Conservation (phyloP, 805 yeast species). For the Ogataea nitratoaversa region DNA sequence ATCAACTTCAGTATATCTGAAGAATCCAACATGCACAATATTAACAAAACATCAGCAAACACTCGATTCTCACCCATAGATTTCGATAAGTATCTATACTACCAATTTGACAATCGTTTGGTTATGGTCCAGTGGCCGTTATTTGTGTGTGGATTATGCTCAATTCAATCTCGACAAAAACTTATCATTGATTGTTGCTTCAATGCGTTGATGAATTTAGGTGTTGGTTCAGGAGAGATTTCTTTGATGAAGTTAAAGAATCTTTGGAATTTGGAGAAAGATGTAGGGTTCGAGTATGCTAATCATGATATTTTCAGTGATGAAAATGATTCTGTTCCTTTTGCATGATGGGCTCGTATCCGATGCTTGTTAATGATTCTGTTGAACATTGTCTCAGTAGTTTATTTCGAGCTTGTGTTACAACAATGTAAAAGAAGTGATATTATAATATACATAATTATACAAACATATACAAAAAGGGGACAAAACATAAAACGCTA, state of each 20-base stretch:
- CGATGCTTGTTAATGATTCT: neutral
- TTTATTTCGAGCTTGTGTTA: too few relatives aligned
- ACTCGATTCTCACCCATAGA: constrained; percentile 12
- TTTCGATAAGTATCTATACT: constrained; percentile 26
- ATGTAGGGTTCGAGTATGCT: constrained; percentile 21
- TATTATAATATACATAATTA: neutral
- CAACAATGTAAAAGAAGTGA: neutral
- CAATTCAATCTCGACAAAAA: constrained; percentile 27
- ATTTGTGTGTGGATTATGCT: constrained; percentile 32
- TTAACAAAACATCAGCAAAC: constrained; percentile 8
- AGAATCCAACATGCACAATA: constrained; percentile 7
- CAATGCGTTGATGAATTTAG: constrained; percentile 30
- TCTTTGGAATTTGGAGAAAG: constrained; percentile 30
- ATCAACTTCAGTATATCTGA: constrained; percentile 3
- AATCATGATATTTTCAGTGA: constrained; percentile 26
- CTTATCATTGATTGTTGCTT: constrained; percentile 32
- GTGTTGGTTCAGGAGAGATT: constrained; percentile 35
- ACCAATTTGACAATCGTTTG: constrained; percentile 32
- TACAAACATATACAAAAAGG: neutral
- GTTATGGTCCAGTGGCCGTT: constrained; percentile 38
- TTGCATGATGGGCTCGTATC: constrained; percentile 15
- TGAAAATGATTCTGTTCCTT: constrained; percentile 34
- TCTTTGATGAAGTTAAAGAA: constrained; percentile 27
- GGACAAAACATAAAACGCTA: neutral
- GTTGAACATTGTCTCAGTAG: too few relatives aligned